These are phyloP conservation scores for Gaeumannomyces tritici DNA, from an alignment of 2,329 filamentous ascomycete species.

Conservation along the genomic window DNA sequence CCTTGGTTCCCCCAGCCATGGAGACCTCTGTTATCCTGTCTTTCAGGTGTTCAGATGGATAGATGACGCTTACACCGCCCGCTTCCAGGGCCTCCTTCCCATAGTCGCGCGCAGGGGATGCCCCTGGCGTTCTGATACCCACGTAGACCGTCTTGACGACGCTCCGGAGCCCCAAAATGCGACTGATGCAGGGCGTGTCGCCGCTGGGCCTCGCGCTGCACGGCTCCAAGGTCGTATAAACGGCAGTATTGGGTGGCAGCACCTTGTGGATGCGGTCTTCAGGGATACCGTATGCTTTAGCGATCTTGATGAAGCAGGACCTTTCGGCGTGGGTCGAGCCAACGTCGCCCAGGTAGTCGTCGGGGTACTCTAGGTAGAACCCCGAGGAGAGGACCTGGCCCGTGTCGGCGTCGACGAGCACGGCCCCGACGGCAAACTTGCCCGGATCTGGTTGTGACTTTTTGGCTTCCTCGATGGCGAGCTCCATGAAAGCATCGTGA, in stretches of 20 bases:
- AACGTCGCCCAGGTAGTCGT: conserved; percentile 24
- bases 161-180: conserved; percentile 6
- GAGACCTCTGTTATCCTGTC: conserved; percentile 3
- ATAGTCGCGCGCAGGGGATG: conserved; percentile 2
- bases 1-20: background rate
- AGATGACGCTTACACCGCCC: conserved; percentile 4
- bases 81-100: conserved; percentile 2
- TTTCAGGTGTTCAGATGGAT: conserved; percentile 3
- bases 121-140: conserved; percentile 8
- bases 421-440: conserved; percentile 32
- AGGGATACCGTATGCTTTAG: conserved; percentile 21
- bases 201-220: conserved; percentile 30
- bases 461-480: conserved; percentile 22
- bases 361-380: conserved; percentile 28
- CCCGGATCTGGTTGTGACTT: conserved; percentile 24
- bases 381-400: conserved; percentile 29
- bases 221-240: conserved; percentile 37
- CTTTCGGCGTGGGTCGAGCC: conserved; percentile 32
- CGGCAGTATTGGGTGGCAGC: conserved; percentile 25
- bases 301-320: conserved; percentile 34
- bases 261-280: conserved; percentile 25
- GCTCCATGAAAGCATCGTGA: conserved; percentile 27
- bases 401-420: conserved; percentile 26
- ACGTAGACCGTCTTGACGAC: conserved; percentile 9
- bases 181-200: conserved; percentile 15